Base-by-base conservation (phyloP, 257 asterid species). In the Solanum phureja region DNA sequence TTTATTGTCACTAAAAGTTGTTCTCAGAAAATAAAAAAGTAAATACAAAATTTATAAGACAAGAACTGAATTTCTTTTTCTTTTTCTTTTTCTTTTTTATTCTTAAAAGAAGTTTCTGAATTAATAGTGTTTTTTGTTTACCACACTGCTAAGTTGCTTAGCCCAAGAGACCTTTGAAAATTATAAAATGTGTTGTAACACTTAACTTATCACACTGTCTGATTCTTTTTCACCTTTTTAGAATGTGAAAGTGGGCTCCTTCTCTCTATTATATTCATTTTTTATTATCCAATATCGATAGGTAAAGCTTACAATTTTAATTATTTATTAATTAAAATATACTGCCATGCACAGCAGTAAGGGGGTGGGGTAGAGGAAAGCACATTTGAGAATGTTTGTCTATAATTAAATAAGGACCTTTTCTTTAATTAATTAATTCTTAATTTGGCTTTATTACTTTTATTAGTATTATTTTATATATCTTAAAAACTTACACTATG, bases 301-400 rank as follows among this genome's bases (percentile, higher is more conserved):
- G 85, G 85, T 81, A 81, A 46, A 46, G 68, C 69, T 18, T 18
- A 29, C 6, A 81, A 49, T 81, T 46, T 46, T 10, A 73, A 35
- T 73, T 73, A 35, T 35, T 8, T 72, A 34, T 72, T 34, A 52
- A 52, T 18, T 52, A 52, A 56, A 46, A 81, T 79, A 44, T 79
- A 14, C 40, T 79, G 38, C 85, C 85, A 79, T 79, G 85, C 85
- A 79, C 38, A 79, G 27, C 58, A 44, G 37, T 27, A 56, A 49
- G 12, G 88, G 24, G 88, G 29, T 4, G 56, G 19, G 56, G 7
- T 8, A 31, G 68, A 64, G 34, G n/a, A 31, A 71, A 58, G 29
- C 31, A 60, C n/a, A 83, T 33, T 58, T 34, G 74, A 83, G 87
- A 92, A 87, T 90, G 92, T 87, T 91, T 37, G 90, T 87, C 90